These are phyloP conservation scores for Tetrapisispora phaffii DNA, from an alignment of 805 yeast species.

Conservation along the genomic window DNA sequence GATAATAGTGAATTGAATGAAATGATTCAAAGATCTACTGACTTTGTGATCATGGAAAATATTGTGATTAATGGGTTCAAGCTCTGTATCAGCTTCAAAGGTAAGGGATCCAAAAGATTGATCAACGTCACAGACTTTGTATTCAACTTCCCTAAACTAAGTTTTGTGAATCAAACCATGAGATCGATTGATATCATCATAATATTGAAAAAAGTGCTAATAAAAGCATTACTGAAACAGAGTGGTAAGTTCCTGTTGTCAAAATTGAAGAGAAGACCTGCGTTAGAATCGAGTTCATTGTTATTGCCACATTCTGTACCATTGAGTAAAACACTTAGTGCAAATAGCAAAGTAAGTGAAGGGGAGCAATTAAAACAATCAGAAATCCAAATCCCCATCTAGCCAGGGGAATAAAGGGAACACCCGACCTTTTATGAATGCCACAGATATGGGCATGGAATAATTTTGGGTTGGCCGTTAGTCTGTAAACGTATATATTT, in stretches of 20 bases:
- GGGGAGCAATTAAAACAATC: background rate
- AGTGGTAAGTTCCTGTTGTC: conserved; percentile 75
- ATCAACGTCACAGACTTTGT: conserved; percentile 70
- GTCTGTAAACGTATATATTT: too few species aligned
- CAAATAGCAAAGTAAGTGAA: background rate
- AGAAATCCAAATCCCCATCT: background rate
- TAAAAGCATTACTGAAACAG: conserved; percentile 49
- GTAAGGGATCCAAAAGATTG: conserved; percentile 57
- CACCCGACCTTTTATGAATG: too few species aligned
- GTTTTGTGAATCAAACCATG: conserved; percentile 57
- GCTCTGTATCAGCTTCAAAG: conserved; percentile 67
- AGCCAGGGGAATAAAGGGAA: too few species aligned
- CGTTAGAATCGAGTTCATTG: background rate
- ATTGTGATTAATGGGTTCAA: conserved; percentile 42
- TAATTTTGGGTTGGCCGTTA: too few species aligned
- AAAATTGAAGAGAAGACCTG: conserved; percentile 38
- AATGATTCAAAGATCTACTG: conserved; percentile 70
- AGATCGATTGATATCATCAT: conserved; percentile 57
- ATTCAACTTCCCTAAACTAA: conserved; percentile 52
- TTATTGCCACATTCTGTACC: conserved; percentile 1
- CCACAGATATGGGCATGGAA: too few species aligned
- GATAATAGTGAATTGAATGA: conserved; percentile 36
- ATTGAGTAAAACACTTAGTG: conserved; percentile 4
- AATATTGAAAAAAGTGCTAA: conserved; percentile 52
- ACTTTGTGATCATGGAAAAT: conserved; percentile 55